Evolutionary conservation across 202 grass and related monocot species (phyloP), one percentile per base, ranked within the genome.

Genomic region (Zoysia matrella): DNA sequence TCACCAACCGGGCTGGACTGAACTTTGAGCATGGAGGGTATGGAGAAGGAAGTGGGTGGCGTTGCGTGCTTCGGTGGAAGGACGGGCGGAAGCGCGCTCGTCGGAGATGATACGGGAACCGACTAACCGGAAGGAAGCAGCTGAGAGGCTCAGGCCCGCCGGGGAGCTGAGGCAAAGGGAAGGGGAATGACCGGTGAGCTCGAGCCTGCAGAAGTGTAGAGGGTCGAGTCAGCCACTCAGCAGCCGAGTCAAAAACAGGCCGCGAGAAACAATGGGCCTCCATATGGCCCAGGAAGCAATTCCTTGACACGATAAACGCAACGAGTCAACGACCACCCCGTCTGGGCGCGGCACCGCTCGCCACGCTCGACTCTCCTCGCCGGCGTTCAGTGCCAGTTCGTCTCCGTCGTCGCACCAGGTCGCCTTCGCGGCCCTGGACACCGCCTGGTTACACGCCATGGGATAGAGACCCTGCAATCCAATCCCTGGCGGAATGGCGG

Each of bases 1-100:
- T 73, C 66, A 4, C 52, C 18, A 72, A 44, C 12, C 72, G 0
- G 3, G 42, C 7, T 42, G 36, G 47, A 52, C 3, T 10, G 48
- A 15, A 15, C 39, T 41, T 51, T 77, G 60, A 30, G 75, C 47
- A 65, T 65, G 30, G 47, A 47, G 69, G 74, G 46, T 42, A 43
- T 5, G 1, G 61, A 65, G 61, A 65, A 65, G 8, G 39, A 14
- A 3, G 52, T 4, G 7, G 36, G 13, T 43, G 36, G 13, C 52
- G 52, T 16, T 43, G 39, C 39, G 71, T n/a, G 4, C 52, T 60
- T 75, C 0, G 36, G 5, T 64, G 42, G 64, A 15, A 45, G 52
- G 52, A 16, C 44, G 40, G 72, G 15, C 44, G 7, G 72, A 46
- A 54, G 42, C 15, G 14, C 7, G 41, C 42, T 47, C 53, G 8